These are phyloP conservation scores for Atkinsonella hypoxylon DNA, from an alignment of 2,329 filamentous ascomycete species.

Conservation along the genomic window DNA sequence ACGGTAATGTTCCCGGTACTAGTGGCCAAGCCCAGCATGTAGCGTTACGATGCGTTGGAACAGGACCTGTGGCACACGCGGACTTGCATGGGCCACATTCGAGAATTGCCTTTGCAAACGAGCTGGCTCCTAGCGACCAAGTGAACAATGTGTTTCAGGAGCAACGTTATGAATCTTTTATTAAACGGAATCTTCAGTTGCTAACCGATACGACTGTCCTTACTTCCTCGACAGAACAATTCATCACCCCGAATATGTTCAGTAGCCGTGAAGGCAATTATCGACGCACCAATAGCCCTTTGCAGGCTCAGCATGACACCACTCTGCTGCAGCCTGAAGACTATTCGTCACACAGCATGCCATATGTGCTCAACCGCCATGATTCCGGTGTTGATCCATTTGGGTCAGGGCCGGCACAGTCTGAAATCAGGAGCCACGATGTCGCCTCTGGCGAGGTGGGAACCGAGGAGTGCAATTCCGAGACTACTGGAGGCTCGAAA, in stretches of 20 bases:
- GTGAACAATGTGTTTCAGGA: neutral
- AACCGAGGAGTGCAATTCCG: neutral
- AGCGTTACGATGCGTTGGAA: constrained; percentile 7
- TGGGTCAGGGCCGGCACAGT: neutral
- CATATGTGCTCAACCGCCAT: neutral
- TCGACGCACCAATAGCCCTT: neutral
- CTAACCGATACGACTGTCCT: constrained; percentile 1
- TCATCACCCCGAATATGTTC: constrained; percentile 1
- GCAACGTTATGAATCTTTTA: neutral
- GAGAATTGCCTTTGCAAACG: neutral
- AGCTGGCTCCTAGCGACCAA: neutral
- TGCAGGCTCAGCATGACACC: neutral
- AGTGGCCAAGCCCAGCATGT: constrained; percentile 1
- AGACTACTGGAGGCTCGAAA: neutral
- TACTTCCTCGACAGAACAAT: neutral
- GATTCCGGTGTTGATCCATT: neutral
- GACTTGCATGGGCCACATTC: neutral
- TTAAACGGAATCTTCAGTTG: neutral
- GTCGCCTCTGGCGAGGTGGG: neutral
- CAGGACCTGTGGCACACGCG: neutral
- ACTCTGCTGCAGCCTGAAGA: neutral
- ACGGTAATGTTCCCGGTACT: neutral
- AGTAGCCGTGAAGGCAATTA: neutral
- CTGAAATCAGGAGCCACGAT: neutral
- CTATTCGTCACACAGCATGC: neutral